Evolutionary conservation across 768 basidiomycete genomes (phyloP), one percentile per base, ranked within the genome.

Genomic region (Arthromyces matolae): DNA sequence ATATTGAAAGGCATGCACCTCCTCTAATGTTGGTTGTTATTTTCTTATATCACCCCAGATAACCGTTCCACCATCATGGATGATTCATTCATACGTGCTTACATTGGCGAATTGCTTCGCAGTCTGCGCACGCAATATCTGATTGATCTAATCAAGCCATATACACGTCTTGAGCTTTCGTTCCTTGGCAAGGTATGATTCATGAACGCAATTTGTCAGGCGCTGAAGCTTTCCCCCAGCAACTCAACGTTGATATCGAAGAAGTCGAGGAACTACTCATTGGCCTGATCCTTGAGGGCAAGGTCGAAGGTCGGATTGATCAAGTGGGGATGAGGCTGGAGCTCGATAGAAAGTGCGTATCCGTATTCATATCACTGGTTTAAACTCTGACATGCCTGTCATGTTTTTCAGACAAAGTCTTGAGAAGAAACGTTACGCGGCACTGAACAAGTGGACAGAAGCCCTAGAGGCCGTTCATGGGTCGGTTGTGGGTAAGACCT

Each of bases 121-220:
- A 94, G 92, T 62, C 70, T 99, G 48, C 80, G 96, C 6, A 98
- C 96, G 0, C 93, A 95, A 60, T 99, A 97, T 63, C 80, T 99
- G 56, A 93, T 98, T 56, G 96, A 98, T 62, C 81, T 97, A 51
- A 96, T 98, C 74, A 95, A 94, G 65, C 94, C 96, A 7, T 99
- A 99, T 70, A 94, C 91, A 1, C 79, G 95, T 25, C 77, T 99
- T 24, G 95, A 98, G 64, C 76, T 98, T 33, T 80, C 86, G 16
- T 96, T 94, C 77, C 80, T 99, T 5, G 93, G 91, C 27, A 91
- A 89, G 76, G 94, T 89, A 52, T 40, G n/a, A n/a, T n/a, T n/a
- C n/a, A n/a, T n/a, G n/a, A n/a, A n/a, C n/a, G n/a, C n/a, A n/a
- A n/a, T n/a, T n/a, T n/a, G n/a, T n/a, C n/a, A n/a, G n/a, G n/a